These are phyloP conservation scores for Rosa hybrid DNA, from an alignment of 331 rosid genomes.

Conservation along the genomic window DNA sequence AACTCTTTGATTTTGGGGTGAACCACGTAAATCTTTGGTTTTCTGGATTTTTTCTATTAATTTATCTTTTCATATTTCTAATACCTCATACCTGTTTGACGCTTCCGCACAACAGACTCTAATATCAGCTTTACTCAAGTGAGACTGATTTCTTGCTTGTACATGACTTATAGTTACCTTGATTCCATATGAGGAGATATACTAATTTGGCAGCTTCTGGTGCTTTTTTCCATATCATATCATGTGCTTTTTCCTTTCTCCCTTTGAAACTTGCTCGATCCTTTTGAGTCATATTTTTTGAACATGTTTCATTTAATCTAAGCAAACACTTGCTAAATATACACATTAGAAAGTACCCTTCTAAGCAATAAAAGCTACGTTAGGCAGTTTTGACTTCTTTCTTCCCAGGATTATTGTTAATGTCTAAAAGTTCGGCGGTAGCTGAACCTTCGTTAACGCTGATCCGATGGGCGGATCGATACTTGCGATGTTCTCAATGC, in stretches of 20 bases:
- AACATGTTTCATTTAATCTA: neutral
- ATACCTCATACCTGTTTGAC: too few species aligned
- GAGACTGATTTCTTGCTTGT: conserved; percentile 28
- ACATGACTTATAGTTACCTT: neutral
- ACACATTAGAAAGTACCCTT: neutral
- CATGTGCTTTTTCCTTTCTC: neutral
- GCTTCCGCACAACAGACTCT: conserved; percentile 19
- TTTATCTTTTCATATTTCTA: too few species aligned
- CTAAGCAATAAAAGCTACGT: neutral
- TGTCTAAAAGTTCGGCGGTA: too few species aligned
- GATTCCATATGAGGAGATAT: neutral
- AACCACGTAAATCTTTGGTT: too few species aligned
- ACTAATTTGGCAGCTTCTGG: conserved; percentile 8
- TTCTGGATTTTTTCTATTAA: too few species aligned
- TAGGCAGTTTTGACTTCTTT: neutral
- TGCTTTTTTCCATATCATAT: neutral
- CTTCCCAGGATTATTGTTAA: neutral
- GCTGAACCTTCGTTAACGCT: too few species aligned
- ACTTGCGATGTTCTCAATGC: too few species aligned
- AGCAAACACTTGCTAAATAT: neutral
- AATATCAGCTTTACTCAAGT: conserved; percentile 92
- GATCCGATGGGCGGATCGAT: too few species aligned
- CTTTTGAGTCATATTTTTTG: neutral
- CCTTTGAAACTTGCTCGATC: neutral
- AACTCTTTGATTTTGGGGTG: too few species aligned